These are phyloP conservation scores for Fusarium neocosmosporiellum DNA, from an alignment of 2,329 filamentous ascomycete species.

Conservation along the genomic window DNA sequence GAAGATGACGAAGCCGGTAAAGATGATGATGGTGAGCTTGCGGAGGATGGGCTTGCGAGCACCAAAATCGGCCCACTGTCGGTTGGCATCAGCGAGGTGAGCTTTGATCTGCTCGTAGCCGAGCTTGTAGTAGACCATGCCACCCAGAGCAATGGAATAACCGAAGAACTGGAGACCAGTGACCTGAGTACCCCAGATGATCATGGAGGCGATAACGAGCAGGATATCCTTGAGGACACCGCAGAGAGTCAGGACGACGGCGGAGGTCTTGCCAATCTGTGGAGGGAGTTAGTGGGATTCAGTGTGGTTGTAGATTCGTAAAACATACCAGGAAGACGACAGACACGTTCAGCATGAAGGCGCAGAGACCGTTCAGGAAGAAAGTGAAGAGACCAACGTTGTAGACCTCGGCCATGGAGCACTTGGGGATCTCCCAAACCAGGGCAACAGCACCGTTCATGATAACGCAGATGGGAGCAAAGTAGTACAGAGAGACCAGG, in stretches of 20 bases:
- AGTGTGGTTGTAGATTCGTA: too few relatives aligned
- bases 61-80: conserved; percentile 89
- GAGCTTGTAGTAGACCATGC: conserved; percentile 87
- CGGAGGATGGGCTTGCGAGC: conserved; percentile 79
- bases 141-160: conserved; percentile 81
- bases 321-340: conserved; percentile 83
- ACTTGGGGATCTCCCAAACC: conserved; percentile 77
- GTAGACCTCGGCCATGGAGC: conserved; percentile 77
- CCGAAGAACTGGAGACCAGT: conserved; percentile 83
- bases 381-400: conserved; percentile 79
- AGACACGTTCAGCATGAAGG: conserved; percentile 85
- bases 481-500: conserved; percentile 89
- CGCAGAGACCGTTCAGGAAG: conserved; percentile 79
- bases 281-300: conserved; percentile 41
- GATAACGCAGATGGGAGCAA: conserved; percentile 83
- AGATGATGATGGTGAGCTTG: conserved; percentile 78
- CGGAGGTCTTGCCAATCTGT: conserved; percentile 88
- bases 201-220: conserved; percentile 81
- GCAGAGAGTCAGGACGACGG: conserved; percentile 86
- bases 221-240: conserved; percentile 91
- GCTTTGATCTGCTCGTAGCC: conserved; percentile 85
- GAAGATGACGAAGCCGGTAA: conserved; percentile 73
- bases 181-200: conserved; percentile 83
- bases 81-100: conserved; percentile 76
- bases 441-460: conserved; percentile 83